Evolutionary conservation across 208 protist species (phyloP).

Genomic region (Leishmania lainsoni): DNA sequence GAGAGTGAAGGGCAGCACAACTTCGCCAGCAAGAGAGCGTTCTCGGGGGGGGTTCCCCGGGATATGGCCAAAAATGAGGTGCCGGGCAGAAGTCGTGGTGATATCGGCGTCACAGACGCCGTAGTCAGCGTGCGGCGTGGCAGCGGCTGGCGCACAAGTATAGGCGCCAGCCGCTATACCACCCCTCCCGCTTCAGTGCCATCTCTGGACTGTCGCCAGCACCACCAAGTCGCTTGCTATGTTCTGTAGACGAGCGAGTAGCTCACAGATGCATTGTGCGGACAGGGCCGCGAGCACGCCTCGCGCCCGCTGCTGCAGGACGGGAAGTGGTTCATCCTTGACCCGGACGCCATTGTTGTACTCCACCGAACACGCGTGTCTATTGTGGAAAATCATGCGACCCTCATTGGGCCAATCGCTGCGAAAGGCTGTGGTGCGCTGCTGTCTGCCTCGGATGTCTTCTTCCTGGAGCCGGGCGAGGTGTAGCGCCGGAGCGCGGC

Average conservation of each 20-base stretch:
- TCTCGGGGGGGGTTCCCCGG: conserved; percentile 24
- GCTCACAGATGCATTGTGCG: conserved; percentile 45
- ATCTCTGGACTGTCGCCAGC: conserved; percentile 25
- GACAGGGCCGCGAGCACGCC: conserved; percentile 40
- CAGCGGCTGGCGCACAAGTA: background rate
- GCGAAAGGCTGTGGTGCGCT: conserved; percentile 36
- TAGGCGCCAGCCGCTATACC: background rate
- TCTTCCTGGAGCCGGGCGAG: conserved; percentile 37
- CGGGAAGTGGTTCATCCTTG: conserved; percentile 42
- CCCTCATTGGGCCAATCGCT: conserved; percentile 47
- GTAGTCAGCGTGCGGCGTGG: background rate
- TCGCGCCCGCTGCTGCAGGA: conserved; percentile 56
- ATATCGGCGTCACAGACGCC: background rate
- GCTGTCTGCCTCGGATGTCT: conserved; percentile 50
- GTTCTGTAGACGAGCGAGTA: conserved; percentile 43
- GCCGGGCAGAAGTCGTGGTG: conserved; percentile 26
- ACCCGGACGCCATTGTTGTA: conserved; percentile 26
- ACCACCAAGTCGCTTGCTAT: conserved; percentile 51
- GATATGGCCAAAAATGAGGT: conserved; percentile 21
- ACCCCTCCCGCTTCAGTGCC: background rate
- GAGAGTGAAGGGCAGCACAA: background rate
- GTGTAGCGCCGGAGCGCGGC: conserved; percentile 3
- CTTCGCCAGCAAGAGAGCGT: conserved; percentile 27
- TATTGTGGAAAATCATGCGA: conserved; percentile 60
- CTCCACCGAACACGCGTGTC: conserved; percentile 46